These are phyloP conservation scores for Podospora comata DNA, from an alignment of 495 filamentous ascomycete species.

Conservation along the genomic window DNA sequence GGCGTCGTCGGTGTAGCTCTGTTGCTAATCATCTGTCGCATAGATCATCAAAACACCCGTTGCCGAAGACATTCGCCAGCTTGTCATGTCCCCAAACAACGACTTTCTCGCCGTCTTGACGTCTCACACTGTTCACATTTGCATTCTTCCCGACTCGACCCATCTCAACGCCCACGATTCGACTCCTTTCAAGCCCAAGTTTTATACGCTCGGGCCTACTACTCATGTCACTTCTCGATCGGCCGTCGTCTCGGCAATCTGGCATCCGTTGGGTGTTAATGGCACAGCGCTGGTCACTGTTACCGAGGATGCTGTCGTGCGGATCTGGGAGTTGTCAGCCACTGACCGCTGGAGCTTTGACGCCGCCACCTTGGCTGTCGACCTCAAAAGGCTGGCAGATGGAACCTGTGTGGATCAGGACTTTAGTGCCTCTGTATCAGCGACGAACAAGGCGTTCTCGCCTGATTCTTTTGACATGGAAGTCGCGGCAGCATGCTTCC, in stretches of 20 bases:
- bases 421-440: conserved; percentile 64
- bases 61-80: conserved; percentile 71
- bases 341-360: conserved; percentile 81
- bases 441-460: conserved; percentile 74
- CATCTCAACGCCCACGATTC: conserved; percentile 64
- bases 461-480: conserved; percentile 84
- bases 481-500: conserved; percentile 80
- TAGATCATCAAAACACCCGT: conserved; percentile 70
- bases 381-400: conserved; percentile 77
- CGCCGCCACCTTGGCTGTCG: conserved; percentile 72
- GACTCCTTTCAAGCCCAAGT: conserved; percentile 68
- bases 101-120: conserved; percentile 79
- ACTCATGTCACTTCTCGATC: conserved; percentile 81
- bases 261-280: conserved; percentile 79
- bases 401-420: conserved; percentile 73
- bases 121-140: conserved; percentile 77
- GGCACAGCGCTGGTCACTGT: conserved; percentile 75
- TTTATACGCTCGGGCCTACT: conserved; percentile 80
- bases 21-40: not conserved
- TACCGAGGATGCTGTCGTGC: conserved; percentile 77
- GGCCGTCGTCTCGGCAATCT: conserved; percentile 70
- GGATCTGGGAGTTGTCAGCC: conserved; percentile 80
- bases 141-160: conserved; percentile 69
- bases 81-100: conserved; percentile 74
- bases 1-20: not conserved